Conservation (phyloP, 208 protist species). For the Novymonas esmeraldas region DNA sequence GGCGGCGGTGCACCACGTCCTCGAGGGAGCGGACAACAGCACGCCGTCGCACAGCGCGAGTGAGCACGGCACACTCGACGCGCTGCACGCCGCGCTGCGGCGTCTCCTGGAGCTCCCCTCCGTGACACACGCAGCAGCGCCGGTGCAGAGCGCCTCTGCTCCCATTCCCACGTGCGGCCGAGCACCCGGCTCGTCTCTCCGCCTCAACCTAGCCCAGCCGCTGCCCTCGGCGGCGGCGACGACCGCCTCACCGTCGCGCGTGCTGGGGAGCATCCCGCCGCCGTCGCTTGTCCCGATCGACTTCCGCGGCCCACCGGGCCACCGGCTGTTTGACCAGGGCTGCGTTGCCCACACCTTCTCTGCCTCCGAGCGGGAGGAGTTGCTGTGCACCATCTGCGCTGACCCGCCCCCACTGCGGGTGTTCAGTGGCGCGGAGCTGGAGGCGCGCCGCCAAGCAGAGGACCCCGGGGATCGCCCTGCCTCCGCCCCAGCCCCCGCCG, state of each 20-base stretch:
- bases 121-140: slow-evolving; percentile 3
- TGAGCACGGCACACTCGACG: background rate
- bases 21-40: background rate
- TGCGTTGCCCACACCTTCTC: slow-evolving; percentile 27
- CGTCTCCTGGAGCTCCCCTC: slow-evolving; percentile 15
- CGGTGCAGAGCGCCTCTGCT: background rate
- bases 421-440: slow-evolving; percentile 16
- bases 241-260: background rate
- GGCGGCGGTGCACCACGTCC: slow-evolving; percentile 5
- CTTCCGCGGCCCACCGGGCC: slow-evolving; percentile 16
- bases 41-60: background rate
- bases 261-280: slow-evolving; percentile 12
- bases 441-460: slow-evolving; percentile 5
- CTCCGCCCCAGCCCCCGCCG: background rate
- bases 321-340: slow-evolving; percentile 15
- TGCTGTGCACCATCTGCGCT: slow-evolving; percentile 2
- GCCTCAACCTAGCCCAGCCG: slow-evolving; percentile 10
- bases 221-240: slow-evolving; percentile 2
- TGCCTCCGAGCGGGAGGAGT: slow-evolving; percentile 8
- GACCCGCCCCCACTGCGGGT: slow-evolving; percentile 20
- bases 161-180: background rate
- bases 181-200: slow-evolving; percentile 1
- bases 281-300: slow-evolving; percentile 15
- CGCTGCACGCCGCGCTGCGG: slow-evolving; percentile 6
- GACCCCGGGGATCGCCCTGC: background rate